Evolutionary conservation across 495 filamentous ascomycete species (phyloP).

Genomic region (Extremus antarcticus): DNA sequence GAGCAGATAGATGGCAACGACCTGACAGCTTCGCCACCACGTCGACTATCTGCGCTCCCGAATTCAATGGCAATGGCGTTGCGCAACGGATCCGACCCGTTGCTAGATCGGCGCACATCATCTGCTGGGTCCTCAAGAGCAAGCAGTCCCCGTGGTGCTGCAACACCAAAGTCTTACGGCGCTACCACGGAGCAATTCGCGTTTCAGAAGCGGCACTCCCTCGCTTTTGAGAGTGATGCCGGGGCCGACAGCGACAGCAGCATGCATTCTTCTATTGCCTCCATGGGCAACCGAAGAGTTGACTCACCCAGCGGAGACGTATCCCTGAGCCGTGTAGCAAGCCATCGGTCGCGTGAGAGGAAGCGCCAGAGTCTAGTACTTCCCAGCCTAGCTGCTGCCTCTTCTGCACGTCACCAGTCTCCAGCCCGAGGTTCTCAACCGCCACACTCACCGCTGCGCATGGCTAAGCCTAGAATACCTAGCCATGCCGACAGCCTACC

Average conservation of each 20-base stretch:
- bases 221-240: conserved; percentile 67
- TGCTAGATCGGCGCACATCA: conserved; percentile 38
- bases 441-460: conserved; percentile 79
- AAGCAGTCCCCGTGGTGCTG: conserved; percentile 72
- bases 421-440: conserved; percentile 56
- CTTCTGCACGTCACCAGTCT: conserved; percentile 74
- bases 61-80: conserved; percentile 49
- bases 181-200: neutral
- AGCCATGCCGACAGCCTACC: conserved; percentile 61
- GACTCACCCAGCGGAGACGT: conserved; percentile 88
- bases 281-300: conserved; percentile 42
- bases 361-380: conserved; percentile 76
- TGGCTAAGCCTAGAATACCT: conserved; percentile 72
- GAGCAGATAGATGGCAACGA: neutral
- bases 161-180: conserved; percentile 49
- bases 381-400: conserved; percentile 50
- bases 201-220: conserved; percentile 51
- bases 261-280: conserved; percentile 58
- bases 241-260: conserved; percentile 79
- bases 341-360: conserved; percentile 50
- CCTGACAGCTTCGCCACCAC: neutral
- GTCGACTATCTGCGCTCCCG: conserved; percentile 33
- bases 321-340: conserved; percentile 55
- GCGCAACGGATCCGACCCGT: conserved; percentile 34
- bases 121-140: conserved; percentile 64